Evolutionary conservation across 1,284 basidiomycete species (phyloP).

Genomic region (Ceratobasidium sp.): DNA sequence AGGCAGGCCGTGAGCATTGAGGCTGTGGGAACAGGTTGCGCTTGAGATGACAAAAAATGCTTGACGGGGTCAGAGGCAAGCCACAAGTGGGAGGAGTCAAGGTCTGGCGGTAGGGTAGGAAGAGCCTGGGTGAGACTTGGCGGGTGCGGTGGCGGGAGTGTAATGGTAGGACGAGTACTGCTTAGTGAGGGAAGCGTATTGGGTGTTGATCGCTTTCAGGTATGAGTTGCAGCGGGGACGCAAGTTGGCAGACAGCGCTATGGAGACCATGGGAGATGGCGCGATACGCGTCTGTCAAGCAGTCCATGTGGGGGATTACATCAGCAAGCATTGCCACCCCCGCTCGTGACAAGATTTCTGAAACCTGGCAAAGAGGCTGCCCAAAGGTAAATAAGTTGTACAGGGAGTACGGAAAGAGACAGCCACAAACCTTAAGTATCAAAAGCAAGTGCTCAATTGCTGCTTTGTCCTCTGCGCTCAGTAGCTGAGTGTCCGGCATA

Average conservation of each 20-base stretch:
- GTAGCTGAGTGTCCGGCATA: not conserved
- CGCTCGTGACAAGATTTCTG: not conserved
- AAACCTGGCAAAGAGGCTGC: not conserved
- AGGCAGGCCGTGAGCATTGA: conserved; percentile 13
- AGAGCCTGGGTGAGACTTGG: conserved; percentile 25
- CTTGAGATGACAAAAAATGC: conserved; percentile 26
- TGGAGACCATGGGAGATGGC: not conserved
- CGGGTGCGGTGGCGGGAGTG: conserved; percentile 28
- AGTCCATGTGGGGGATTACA: no score
- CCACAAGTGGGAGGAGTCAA: conserved; percentile 13
- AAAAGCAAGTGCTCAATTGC: not conserved
- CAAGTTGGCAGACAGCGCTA: not conserved
- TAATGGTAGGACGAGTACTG: conserved; percentile 18
- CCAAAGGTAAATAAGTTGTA: not conserved
- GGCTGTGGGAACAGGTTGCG: conserved; percentile 6
- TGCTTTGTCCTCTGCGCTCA: not conserved
- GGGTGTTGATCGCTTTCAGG: conserved; percentile 33
- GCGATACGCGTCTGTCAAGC: no score
- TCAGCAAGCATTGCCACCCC: no score
- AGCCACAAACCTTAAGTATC: not conserved
- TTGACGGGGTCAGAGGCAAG: conserved; percentile 14
- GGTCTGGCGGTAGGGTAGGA: not conserved
- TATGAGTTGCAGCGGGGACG: conserved; percentile 38
- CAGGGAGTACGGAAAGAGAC: not conserved
- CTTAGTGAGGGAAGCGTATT: conserved; percentile 10